phyloP scores from a whole-genome alignment of 768 basidiomycete genomes.

The Hemileccinum rubropunctum region DNA sequence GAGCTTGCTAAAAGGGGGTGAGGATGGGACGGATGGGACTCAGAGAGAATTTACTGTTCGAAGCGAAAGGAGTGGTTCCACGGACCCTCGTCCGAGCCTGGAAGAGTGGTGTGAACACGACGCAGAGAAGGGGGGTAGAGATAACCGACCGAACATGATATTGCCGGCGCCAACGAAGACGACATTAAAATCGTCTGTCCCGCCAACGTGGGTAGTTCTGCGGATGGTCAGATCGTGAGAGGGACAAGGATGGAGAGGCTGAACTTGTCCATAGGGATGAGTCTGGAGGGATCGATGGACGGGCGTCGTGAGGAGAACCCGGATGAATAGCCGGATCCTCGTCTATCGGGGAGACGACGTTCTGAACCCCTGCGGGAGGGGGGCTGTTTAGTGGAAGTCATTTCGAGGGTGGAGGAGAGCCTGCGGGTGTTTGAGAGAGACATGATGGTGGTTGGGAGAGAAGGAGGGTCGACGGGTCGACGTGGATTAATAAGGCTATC shows the following conservation, averaged over 20 bases:
- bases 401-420: conserved; percentile 29
- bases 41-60: conserved; percentile 60
- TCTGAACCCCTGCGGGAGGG: conserved; percentile 46
- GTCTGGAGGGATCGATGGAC: conserved; percentile 75
- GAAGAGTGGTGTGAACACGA: conserved; percentile 4
- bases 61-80: conserved; percentile 94
- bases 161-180: conserved; percentile 95
- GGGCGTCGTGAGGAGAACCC: conserved; percentile 57
- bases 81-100: conserved; percentile 84
- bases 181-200: conserved; percentile 83
- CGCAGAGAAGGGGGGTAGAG: neutral
- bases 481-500: conserved; percentile 15
- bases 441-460: conserved; percentile 18
- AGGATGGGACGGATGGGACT: conserved; percentile 5
- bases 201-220: conserved; percentile 52
- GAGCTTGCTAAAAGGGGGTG: conserved; percentile 63
- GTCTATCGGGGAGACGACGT: conserved; percentile 43
- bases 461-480: neutral
- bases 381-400: conserved; percentile 29
- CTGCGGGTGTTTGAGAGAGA: conserved; percentile 19
- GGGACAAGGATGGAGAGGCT: conserved; percentile 9
- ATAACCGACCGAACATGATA: conserved; percentile 89
- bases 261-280: conserved; percentile 80
- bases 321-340: conserved; percentile 43
- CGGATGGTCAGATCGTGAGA: conserved; percentile 8